phyloP scores from a whole-genome alignment of 2,329 filamentous ascomycete species.

The Beauveria australis region DNA sequence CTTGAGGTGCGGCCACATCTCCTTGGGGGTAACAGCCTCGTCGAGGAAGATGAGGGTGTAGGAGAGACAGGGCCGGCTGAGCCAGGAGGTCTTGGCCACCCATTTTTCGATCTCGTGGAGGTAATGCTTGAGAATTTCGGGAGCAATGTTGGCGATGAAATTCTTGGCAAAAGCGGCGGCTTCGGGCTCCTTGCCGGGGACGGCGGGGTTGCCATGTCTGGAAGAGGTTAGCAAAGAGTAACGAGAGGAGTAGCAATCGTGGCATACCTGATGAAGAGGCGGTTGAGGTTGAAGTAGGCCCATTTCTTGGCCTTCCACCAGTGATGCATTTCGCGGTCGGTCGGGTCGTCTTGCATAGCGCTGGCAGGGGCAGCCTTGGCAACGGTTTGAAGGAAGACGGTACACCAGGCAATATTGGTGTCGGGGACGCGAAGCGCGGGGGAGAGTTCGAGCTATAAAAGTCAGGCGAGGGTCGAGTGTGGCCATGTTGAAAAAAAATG shows the following conservation, averaged over 20 bases:
- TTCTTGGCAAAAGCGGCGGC: constrained; percentile 78
- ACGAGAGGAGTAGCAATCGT: not conserved
- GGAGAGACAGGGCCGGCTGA: constrained; percentile 87
- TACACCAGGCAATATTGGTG: constrained; percentile 90
- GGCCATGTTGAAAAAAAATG: not conserved
- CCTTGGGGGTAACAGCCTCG: constrained; percentile 93
- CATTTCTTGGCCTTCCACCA: constrained; percentile 99
- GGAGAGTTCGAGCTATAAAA: constrained; percentile 73
- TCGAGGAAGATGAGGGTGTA: constrained; percentile 94
- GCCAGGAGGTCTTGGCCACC: constrained; percentile 89
- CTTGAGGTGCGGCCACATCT: constrained; percentile 92
- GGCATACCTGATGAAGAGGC: constrained; percentile 78
- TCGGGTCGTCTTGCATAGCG: constrained; percentile 73
- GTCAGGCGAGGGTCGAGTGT: not conserved
- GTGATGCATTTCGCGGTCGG: constrained; percentile 86
- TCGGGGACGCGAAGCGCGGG: constrained; percentile 68
- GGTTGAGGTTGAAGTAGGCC: constrained; percentile 96
- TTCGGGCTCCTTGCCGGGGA: constrained; percentile 66
- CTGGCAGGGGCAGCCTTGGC: constrained; percentile 73
- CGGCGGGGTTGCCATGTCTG: constrained; percentile 83
- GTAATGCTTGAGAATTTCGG: constrained; percentile 93
- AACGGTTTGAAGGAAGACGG: constrained; percentile 84
- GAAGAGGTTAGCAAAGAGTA: constrained; percentile 3
- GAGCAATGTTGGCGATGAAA: constrained; percentile 85
- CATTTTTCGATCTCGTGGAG: constrained; percentile 93